Percentiles rank a stretch among this genome's conserved stretches.
Conservation (phyloP, 257 asterid genomes). For the Solanum bulbocastanum region DNA sequence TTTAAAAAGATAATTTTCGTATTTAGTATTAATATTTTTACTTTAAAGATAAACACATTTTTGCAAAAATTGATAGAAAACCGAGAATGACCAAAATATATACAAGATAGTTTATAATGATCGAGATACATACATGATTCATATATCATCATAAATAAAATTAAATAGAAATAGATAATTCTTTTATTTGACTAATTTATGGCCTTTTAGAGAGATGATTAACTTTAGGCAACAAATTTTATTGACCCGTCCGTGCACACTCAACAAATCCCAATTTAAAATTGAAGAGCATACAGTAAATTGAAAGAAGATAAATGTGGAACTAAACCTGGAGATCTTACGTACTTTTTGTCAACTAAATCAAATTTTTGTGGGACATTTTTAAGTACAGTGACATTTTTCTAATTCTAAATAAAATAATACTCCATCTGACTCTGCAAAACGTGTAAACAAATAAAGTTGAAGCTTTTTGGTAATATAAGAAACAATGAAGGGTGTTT, state of each 20-base stretch:
- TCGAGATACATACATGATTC: not conserved
- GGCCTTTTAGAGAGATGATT: not conserved
- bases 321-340: not conserved
- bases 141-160: not conserved
- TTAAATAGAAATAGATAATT: not conserved
- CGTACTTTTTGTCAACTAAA: not conserved
- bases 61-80: too few species aligned
- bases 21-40: not conserved
- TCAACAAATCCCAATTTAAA: not conserved
- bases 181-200: not conserved
- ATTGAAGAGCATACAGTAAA: not conserved
- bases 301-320: not conserved
- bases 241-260: accelerated
- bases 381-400: not conserved
- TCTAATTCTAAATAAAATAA: not conserved
- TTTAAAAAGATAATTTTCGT: too few species aligned
- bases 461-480: constrained; percentile 8
- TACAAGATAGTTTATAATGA: not conserved
- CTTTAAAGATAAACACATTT: too few species aligned
- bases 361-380: not conserved
- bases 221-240: not conserved
- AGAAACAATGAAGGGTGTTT: not conserved
- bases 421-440: not conserved
- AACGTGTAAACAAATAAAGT: constrained; percentile 9
- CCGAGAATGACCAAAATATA: not conserved